Evolutionary conservation across 2,329 filamentous ascomycete species (phyloP), one percentile per base, ranked within the genome.

Genomic region (Chalaropsis ovoidea): DNA sequence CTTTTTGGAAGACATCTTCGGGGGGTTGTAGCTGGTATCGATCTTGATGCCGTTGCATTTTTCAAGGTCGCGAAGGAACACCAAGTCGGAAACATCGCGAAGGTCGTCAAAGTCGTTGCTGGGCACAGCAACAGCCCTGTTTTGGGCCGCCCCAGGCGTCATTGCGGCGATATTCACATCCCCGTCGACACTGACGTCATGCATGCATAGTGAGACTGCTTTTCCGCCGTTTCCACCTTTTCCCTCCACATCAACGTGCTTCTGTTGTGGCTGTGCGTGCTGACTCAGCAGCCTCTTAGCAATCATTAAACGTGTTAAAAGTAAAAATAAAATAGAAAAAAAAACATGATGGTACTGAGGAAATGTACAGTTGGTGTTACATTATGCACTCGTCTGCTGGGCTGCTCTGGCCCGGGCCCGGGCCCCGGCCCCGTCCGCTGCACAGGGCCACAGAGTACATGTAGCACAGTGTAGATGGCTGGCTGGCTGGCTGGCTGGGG

Each of bases 81-180:
- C 77, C 41, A 93, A 77, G 71, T 95, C 90, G 70, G 84, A 86
- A 63, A 87, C 78, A 72, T 94, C 89, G 69, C 90, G 83, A 71
- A 95, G 78, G 67, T 90, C 84, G 71, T 94, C 89, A 70, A 95
- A 95, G 0, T 82, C 84, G 72, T 93, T 89, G 71, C 89, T 97
- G 0, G 94, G 95, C 68, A n/a, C n/a, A n/a, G n/a, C n/a, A n/a
- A 27, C 52, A 56, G 52, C 52, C 52, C 27, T 56, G 52, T 56
- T 56, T 56, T 56, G 0, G 31, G 22, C 42, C 13, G 13, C 42
- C 17, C 13, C 11, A 15, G 17, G 13, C 17, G 42, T n/a, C 11
- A 43, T 31, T 31, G 3, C 31, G 31, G 31, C 31, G 42, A 13
- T 43, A n/a, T 43, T 15, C 7, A 15, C 13, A n/a, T 31, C 24